Evolutionary conservation across 495 filamentous ascomycete species (phyloP), one percentile per base, ranked within the genome.

Genomic region (Penicillium lividum): DNA sequence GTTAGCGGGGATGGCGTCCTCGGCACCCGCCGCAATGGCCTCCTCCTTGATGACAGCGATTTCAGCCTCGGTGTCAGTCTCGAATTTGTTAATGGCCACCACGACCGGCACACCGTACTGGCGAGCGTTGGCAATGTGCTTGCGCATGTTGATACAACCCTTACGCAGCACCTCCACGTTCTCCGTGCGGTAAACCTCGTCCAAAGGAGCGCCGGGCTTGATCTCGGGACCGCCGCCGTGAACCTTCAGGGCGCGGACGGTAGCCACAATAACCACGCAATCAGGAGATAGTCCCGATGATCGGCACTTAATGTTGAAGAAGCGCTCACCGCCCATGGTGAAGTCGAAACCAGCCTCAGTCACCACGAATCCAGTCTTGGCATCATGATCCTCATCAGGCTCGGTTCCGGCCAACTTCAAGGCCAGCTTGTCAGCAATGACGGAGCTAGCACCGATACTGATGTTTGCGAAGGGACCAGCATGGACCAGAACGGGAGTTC

Each of bases 271-370:
- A 36, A 98, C 90, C 15, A 97, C 93, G 4, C 90, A 88, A 67
- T 98, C 94, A 7, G 94, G 94, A 1, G 89, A 86, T 40, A 98
- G 82, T 18, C 94, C 94, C 15, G 92, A 96, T 31, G 91, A 91
- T 46, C 94, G 88, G 79, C 94, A 98, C 82, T 98, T 98, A 78
- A 98, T 98, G 77, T 98, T 97, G 86, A 98, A 97, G 82, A 98
- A 98, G 30, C 94, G 89, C 82, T 98, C 94, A 52, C 94, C 94
- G 58, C 94, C 94, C 94, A 98, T 98, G 51, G 94, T 97, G 77
- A 98, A 98, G 73, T 98, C 94, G 73, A 98, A 98, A 8, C 94
- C 94, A 46, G 94, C 93, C 74, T 98, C 94, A 9, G 94, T 98
- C 51, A 98, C 87, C n/a, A 96, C 93, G 56, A 94, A 97, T 7